Percentiles rank a stretch among this genome's conserved stretches.
These are phyloP conservation scores for Petasospora fabianii DNA, from an alignment of 1,139 yeast genomes.

Conservation along the genomic window DNA sequence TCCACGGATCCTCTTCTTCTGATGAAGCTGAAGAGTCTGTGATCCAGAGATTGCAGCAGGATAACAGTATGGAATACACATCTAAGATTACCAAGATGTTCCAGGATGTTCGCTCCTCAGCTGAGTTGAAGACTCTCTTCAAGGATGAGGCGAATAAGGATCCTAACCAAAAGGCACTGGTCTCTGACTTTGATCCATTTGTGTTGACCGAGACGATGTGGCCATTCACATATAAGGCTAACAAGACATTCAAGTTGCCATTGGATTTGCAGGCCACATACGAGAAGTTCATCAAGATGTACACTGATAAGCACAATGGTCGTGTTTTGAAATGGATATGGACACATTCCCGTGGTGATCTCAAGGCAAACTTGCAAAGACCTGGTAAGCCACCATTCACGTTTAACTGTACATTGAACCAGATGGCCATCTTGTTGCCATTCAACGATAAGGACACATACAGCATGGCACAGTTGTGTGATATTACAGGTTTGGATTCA, in stretches of 20 bases:
- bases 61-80: constrained; percentile 89
- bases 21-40: constrained; percentile 83
- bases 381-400: constrained; percentile 81
- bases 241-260: constrained; percentile 48
- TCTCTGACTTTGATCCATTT: constrained; percentile 68
- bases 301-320: constrained; percentile 76
- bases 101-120: constrained; percentile 86
- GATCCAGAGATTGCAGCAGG: constrained; percentile 83
- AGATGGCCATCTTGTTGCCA: constrained; percentile 79
- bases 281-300: constrained; percentile 63
- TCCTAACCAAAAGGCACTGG: constrained; percentile 31
- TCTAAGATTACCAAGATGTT: constrained; percentile 95
- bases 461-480: constrained; percentile 58
- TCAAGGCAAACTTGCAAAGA: constrained; percentile 81
- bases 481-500: constrained; percentile 63
- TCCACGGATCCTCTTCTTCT: constrained; percentile 78
- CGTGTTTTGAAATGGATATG: constrained; percentile 93
- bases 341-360: constrained; percentile 91
- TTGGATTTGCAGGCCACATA: constrained; percentile 61
- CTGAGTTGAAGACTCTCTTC: constrained; percentile 68
- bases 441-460: constrained; percentile 64
- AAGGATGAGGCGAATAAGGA: constrained; percentile 43
- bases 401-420: constrained; percentile 80
- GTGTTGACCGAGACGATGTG: constrained; percentile 87
- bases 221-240: constrained; percentile 59